phyloP scores from a whole-genome alignment of 1,139 yeast genomes.

The Meyerozyma guilliermondii region DNA sequence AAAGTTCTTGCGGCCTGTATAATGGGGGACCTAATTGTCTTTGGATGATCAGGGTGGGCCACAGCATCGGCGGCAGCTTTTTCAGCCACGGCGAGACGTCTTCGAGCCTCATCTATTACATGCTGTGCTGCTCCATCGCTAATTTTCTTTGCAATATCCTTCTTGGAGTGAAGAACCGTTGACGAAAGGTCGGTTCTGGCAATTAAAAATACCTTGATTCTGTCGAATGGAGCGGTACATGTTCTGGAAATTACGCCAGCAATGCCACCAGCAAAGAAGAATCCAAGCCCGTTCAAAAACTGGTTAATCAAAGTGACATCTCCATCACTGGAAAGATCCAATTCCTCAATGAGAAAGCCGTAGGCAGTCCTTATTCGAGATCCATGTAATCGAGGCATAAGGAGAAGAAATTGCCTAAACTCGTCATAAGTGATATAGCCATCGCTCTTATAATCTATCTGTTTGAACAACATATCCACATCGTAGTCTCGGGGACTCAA shows the following conservation, averaged over 20 bases:
- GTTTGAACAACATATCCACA: slow-evolving; percentile 54
- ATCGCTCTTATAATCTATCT: slow-evolving; percentile 55
- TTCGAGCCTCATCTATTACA: slow-evolving; percentile 34
- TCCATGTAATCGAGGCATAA: slow-evolving; percentile 73
- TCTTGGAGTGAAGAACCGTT: slow-evolving; percentile 56
- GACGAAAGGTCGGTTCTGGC: slow-evolving; percentile 84
- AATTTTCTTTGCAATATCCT: slow-evolving; percentile 41
- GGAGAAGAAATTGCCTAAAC: slow-evolving; percentile 74
- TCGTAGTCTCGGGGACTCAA: slow-evolving; percentile 49
- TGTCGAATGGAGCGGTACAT: slow-evolving; percentile 94
- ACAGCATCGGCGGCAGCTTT: slow-evolving; percentile 22
- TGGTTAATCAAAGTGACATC: slow-evolving; percentile 83
- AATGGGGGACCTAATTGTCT: slow-evolving; percentile 58
- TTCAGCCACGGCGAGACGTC: slow-evolving; percentile 22
- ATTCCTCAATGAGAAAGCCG: slow-evolving; percentile 71
- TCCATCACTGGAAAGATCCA: slow-evolving; percentile 83
- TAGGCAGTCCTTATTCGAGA: slow-evolving; percentile 78
- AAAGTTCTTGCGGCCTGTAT: slow-evolving; percentile 76
- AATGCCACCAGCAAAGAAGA: slow-evolving; percentile 88
- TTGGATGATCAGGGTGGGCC: slow-evolving; percentile 17
- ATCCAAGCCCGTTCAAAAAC: slow-evolving; percentile 79
- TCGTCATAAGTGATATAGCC: slow-evolving; percentile 80
- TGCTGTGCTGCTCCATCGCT: slow-evolving; percentile 31
- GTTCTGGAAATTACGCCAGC: slow-evolving; percentile 98
- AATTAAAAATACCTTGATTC: slow-evolving; percentile 87